Conservation (phyloP, 495 filamentous ascomycete species). For the Xylaria palmicola region DNA sequence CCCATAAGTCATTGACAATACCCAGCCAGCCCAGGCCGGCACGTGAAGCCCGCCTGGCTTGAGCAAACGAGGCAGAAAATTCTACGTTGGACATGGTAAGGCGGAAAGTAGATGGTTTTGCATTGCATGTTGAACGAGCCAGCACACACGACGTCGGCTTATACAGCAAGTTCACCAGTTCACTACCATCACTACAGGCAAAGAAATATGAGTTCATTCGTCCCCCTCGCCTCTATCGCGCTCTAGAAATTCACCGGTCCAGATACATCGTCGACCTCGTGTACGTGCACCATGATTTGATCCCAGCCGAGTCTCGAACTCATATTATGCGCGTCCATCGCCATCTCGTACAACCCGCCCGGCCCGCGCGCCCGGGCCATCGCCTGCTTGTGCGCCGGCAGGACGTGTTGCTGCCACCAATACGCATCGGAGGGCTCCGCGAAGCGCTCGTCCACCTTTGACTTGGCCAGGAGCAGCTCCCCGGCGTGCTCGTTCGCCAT, state of each 20-base stretch:
- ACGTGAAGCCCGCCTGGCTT: too few relatives aligned
- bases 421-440: background rate
- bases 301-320: constrained; percentile 1
- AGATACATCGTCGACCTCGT: constrained; percentile 8
- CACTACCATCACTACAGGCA: too few relatives aligned
- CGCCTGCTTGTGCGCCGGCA: background rate
- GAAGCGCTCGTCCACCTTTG: background rate
- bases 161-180: too few relatives aligned
- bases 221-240: too few relatives aligned
- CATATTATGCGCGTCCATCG: background rate
- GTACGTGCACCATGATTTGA: background rate
- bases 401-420: constrained; percentile 4
- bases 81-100: too few relatives aligned
- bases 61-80: too few relatives aligned
- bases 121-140: too few relatives aligned
- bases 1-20: too few relatives aligned
- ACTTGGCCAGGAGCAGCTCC: background rate
- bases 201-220: too few relatives aligned
- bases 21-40: too few relatives aligned
- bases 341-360: constrained; percentile 1
- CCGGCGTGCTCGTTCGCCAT: constrained; percentile 11
- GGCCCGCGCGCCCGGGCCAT: background rate
- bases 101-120: too few relatives aligned
- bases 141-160: too few relatives aligned
- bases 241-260: constrained; percentile 13